A percentile compares a stretch with the other conserved stretches of the same genome.
Evolutionary conservation across 208 protist species (phyloP).

Genomic region (Leishmania lainsoni): DNA sequence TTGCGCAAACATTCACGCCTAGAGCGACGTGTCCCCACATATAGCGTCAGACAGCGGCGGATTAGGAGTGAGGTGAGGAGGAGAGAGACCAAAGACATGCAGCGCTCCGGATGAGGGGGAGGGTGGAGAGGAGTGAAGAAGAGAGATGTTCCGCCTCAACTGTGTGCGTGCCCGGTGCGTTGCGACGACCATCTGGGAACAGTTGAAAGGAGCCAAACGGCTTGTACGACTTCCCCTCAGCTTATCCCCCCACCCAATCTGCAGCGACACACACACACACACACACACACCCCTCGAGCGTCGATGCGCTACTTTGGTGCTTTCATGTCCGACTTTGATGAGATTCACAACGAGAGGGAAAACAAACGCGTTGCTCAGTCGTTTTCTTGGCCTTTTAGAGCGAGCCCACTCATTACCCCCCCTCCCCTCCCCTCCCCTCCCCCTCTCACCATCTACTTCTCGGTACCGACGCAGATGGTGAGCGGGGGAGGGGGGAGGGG

Average conservation of each 20-base stretch:
- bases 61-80: not conserved
- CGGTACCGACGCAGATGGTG: no score
- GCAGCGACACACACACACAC: not conserved
- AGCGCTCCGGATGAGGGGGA: not conserved
- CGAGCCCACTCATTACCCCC: no score
- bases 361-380: no score
- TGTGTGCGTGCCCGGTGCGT: not conserved
- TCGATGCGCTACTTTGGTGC: no score
- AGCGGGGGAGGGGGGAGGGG: no score
- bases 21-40: not conserved
- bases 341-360: no score
- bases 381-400: no score
- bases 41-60: not conserved
- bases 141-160: not conserved
- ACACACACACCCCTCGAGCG: not conserved
- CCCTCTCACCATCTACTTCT: not conserved
- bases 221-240: not conserved
- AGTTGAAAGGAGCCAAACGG: not conserved
- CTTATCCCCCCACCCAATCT: not conserved
- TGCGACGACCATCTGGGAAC: not conserved
- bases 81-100: not conserved
- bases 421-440: no score
- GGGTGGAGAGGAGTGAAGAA: not conserved
- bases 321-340: no score
- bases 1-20: not conserved